Base-by-base conservation (phyloP, 164 flowering plant genomes). In the Stephania yunnanensis region DNA sequence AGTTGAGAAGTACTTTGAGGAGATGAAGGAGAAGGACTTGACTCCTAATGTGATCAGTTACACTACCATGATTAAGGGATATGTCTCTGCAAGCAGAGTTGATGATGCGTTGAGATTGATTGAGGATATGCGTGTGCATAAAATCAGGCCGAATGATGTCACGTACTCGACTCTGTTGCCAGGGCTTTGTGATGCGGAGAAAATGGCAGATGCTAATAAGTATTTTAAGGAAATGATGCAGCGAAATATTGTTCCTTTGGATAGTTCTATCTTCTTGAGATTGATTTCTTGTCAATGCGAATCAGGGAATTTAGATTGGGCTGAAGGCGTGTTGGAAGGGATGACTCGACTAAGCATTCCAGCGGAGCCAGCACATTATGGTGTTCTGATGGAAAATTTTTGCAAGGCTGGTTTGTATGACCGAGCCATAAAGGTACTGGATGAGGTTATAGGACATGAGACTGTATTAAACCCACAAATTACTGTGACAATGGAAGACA, bases 21-120 rank as follows among this genome's bases (percentile, higher is more conserved):
- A 92, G 83, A 85, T 93, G 95, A 90, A 90, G 77, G 95, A 77
- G 30, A 89, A 88, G 78, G 83, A 87, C 71, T 78, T 92, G 45
- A 84, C 19, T 15, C 98, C 96, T 20, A 85, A 81, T 52, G 97
- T 87, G 69, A 86, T 93, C 36, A 95, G 90, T 74, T 95, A 91
- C 67, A 95, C 96, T 0, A 87, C 92, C 1, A 82, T 95, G 97
- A 90, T 95, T 30, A 93, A 93, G 82, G 98, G 98, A 69, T 93
- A 92, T 84, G 86, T 88, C 19, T 81, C 88, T 0, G 86, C 75
- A 13, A 93, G 87, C 13, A 73, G 77, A 53, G 87, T 91, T 67
- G 99, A 95, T 81, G 94, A 91, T 78, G 96, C 81, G 4, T 70
- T 91, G 85, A 86, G 82, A 75, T 71, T 93, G 81, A 78, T 89